phyloP scores from a whole-genome alignment of 345 rosid genomes.

The Eucalyptus marginata region DNA sequence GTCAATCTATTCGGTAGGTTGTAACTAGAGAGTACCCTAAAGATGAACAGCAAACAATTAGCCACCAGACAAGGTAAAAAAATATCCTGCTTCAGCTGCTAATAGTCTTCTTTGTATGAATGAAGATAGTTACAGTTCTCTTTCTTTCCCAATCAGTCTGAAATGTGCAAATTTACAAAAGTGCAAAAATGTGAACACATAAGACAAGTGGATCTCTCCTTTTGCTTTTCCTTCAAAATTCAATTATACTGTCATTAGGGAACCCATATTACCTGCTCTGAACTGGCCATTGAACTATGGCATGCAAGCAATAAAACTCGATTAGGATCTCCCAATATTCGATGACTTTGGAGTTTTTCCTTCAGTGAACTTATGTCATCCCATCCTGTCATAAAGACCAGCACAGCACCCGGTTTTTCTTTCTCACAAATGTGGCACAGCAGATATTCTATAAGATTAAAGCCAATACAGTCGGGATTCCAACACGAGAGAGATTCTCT shows the following conservation, averaged over 20 bases:
- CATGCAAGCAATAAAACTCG: slow-evolving; percentile 71
- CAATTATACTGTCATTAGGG: background rate
- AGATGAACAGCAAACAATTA: background rate
- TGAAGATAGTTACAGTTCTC: background rate
- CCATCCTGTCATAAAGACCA: slow-evolving; percentile 96
- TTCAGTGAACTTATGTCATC: slow-evolving; percentile 84
- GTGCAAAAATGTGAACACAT: background rate
- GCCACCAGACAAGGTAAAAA: background rate
- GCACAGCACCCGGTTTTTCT: slow-evolving; percentile 69
- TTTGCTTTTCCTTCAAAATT: background rate
- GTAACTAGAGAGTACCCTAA: background rate
- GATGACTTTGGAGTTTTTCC: slow-evolving; percentile 71
- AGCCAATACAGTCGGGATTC: slow-evolving; percentile 94
- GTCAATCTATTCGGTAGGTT: background rate
- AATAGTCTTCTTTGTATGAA: background rate
- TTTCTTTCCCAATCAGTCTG: background rate
- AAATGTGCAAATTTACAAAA: background rate
- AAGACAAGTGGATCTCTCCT: background rate
- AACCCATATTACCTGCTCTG: slow-evolving; percentile 62
- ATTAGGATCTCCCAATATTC: slow-evolving; percentile 57
- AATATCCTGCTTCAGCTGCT: background rate
- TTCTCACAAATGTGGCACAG: slow-evolving; percentile 60
- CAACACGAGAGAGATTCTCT: slow-evolving; percentile 68
- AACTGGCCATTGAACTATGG: slow-evolving; percentile 96
- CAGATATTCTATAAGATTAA: slow-evolving; percentile 74